A percentile compares a stretch with the other conserved stretches of the same genome.
Evolutionary conservation across 177 flowering plant genomes (phyloP).

Genomic region (Vitis hybrid): DNA sequence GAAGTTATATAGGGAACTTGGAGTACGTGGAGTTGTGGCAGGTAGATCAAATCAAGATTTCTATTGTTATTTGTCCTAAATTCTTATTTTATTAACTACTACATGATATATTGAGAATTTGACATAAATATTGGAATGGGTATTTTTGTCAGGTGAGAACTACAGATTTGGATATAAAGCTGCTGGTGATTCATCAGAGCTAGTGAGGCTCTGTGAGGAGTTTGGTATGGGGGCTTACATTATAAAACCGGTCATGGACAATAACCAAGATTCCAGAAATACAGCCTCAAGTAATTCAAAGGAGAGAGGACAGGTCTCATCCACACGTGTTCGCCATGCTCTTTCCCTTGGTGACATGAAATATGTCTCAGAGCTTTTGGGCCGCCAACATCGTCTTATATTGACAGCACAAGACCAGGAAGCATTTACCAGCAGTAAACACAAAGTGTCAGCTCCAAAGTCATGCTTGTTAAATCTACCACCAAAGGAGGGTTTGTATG

Average conservation of each 20-base stretch:
- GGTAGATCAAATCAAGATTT: slow-evolving; percentile 38
- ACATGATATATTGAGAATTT: not conserved
- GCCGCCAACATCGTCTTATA: slow-evolving; percentile 75
- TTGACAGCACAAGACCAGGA: slow-evolving; percentile 31
- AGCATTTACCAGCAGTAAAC: slow-evolving; percentile 18
- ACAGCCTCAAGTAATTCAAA: slow-evolving; percentile 24
- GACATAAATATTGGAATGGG: not conserved
- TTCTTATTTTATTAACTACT: not conserved
- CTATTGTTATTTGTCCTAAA: not conserved
- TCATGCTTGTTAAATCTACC: slow-evolving; percentile 69
- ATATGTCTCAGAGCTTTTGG: slow-evolving; percentile 84
- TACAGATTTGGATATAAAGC: slow-evolving; percentile 97
- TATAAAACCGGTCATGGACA: slow-evolving; percentile 87
- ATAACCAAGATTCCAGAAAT: slow-evolving; percentile 35
- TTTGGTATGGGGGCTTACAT: slow-evolving; percentile 72
- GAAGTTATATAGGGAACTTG: slow-evolving; percentile 72
- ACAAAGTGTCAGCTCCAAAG: slow-evolving; percentile 49
- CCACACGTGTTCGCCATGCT: slow-evolving; percentile 89
- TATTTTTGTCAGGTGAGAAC: slow-evolving; percentile 68
- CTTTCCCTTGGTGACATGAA: slow-evolving; percentile 76
- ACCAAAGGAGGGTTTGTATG: slow-evolving; percentile 78
- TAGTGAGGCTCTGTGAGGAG: slow-evolving; percentile 70
- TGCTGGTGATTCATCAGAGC: slow-evolving; percentile 79
- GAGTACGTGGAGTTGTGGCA: slow-evolving; percentile 91
- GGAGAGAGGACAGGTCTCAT: slow-evolving; percentile 93